Evolutionary conservation across 139 green algal genomes (phyloP), one percentile per base, ranked within the genome.

Genomic region (Diplosphaera chodatii): DNA sequence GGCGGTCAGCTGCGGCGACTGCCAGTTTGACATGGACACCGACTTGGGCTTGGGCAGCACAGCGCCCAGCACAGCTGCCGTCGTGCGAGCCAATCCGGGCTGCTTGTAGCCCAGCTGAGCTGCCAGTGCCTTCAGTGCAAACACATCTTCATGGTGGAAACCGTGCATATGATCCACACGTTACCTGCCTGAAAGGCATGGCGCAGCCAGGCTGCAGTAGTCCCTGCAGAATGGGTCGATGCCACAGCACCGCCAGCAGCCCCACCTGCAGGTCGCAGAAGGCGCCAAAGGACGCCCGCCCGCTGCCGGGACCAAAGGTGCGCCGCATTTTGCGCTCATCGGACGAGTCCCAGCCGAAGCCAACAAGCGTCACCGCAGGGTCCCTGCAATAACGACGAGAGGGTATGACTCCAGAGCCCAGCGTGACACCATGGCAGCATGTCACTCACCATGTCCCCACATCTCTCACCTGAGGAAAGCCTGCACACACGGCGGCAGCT

Each of bases 401-500:
- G n/a, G n/a, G n/a, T n/a, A n/a, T 48, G 37, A 48, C 37, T 48
- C 6, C 37, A 48, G 8, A 48, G 37, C 37, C n/a, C n/a, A n/a
- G n/a, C n/a, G n/a, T n/a, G n/a, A n/a, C n/a, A n/a, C n/a, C n/a
- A n/a, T n/a, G n/a, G n/a, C n/a, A n/a, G n/a, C n/a, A n/a, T n/a
- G n/a, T n/a, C n/a, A n/a, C n/a, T n/a, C n/a, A n/a, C n/a, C n/a
- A n/a, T n/a, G n/a, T n/a, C n/a, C n/a, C n/a, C n/a, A n/a, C n/a
- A n/a, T n/a, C n/a, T n/a, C 41, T 66, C 30, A 73, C 68, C 40
- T 1, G 40, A 89, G 73, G 22, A 89, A 80, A 5, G 37, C 65
- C 32, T 41, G 29, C 13, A 84, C 68, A 23, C 34, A 56, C 4
- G 62, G 3, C 0, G 78, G 84, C 78, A 89, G 76, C 63, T 67